Base-by-base conservation (phyloP, 2,329 filamentous ascomycete genomes). In the Colletotrichum gigasporum region DNA sequence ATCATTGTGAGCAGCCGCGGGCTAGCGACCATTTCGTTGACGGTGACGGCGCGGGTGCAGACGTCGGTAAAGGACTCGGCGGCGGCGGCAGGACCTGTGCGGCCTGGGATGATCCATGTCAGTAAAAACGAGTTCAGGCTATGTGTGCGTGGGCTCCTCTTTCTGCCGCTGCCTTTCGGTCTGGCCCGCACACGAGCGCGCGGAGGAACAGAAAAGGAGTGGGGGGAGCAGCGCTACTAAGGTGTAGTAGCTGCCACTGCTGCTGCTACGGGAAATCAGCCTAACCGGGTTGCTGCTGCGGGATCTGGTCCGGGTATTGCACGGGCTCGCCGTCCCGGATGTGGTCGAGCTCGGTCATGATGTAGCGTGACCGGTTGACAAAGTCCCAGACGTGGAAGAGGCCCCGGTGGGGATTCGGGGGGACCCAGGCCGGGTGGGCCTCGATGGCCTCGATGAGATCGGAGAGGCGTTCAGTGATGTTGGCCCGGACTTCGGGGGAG, bases 341-440 rank as follows among this genome's bases (percentile, higher is more conserved):
- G 41, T 77, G 78, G 16, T 81, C 76, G 22, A 81, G 72, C 72
- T 80, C 78, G 6, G 71, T 72, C 67, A 79, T 74, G 71, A 80
- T 79, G 65, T 80, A 81, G 35, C 73, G 69, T n/a, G 76, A 78
- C 34, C 78, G 74, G 61, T 71, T 75, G 45, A 76, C 75, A 67
- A 81, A 82, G 67, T 81, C 78, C 76, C 76, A 82, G 30, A 79
- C 66, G 67, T 78, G 71, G 56, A 70, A 77, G 39, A 81, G 74
- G 14, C 74, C 73, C 16, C 70, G 68, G 58, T 75, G 70, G 30
- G 71, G 70, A 14, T 66, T 68, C n/a, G 69, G 69, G 26, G 67
- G 60, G 51, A 65, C 70, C 72, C 74, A 76, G 18, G 66, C 48
- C 4, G 72, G 64, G 62, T 76, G 74, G 34, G 69, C 37, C 54